Evolutionary conservation across 1,284 basidiomycete genomes (phyloP), one percentile per base, ranked within the genome.

Genomic region (Microbotryomycetes sp.): DNA sequence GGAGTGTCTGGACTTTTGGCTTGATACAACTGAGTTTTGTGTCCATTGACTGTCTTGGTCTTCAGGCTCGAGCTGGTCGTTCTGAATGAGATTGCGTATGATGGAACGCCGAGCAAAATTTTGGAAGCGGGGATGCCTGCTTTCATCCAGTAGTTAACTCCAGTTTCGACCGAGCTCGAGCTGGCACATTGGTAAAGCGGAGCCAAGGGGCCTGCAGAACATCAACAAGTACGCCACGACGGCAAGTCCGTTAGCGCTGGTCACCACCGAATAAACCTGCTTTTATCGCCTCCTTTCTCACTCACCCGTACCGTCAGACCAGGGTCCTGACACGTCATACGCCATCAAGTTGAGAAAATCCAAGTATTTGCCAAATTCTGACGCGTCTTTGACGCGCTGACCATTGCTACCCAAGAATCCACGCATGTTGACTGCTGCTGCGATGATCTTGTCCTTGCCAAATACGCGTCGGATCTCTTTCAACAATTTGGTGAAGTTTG

Each of bases 81-180:
- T 13, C 29, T 28, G 55, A 62, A 65, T 23, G 31, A 30, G 45
- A 60, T 60, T 4, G 60, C 59, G 51, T 65, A 65, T 2, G 50
- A 35, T 6, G 60, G 55, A 5, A 65, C 52, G 21, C 55, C 55
- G 7, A 50, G 31, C 18, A 28, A 21, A 24, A 59, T 30, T 18
- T 54, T 27, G 16, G 51, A 35, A 9, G 28, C 45, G 35, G 57
- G 57, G 45, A 59, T 53, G 3, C 57, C 57, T 3, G 52, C 45
- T 16, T n/a, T 28, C 3, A 31, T 27, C 57, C 57, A 59, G 16
- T 27, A 27, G n/a, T 30, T 29, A n/a, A 59, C 27, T 5, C 28
- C 52, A 18, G 51, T 30, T 3, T 21, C 18, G 21, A 54, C 51
- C 3, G 46, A 49, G 5, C 27, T 21, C 30, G 45, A 51, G n/a